Evolutionary conservation across 768 basidiomycete genomes (phyloP), one percentile per base, ranked within the genome.

Genomic region (Daedalea quercina): DNA sequence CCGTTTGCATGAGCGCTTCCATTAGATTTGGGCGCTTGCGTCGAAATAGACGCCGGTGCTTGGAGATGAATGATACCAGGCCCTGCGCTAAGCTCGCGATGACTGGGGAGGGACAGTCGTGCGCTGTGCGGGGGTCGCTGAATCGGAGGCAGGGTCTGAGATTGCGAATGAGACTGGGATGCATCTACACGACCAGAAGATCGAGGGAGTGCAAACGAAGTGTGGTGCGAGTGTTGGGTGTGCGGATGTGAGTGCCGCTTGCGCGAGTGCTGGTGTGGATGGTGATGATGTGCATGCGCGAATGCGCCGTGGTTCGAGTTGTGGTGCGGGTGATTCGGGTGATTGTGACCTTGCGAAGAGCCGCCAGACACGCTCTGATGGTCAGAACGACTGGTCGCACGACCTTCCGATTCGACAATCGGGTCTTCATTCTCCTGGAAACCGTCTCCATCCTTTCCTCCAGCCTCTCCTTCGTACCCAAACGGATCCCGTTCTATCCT

Each of bases 401-500:
- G 22, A 19, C 31, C 24, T 12, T 42, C 40, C 15, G 22, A 33
- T 41, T 44, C 42, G 9, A 41, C 37, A 44, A 19, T 15, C 23
- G 43, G 44, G 23, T 9, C 20, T n/a, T 42, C 35, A 33, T 33
- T 33, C 22, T 52, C 55, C 12, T 56, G 54, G 15, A 37, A 47
- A 9, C 47, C 50, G 48, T 47, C 54, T 42, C 41, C 56, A 8
- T 52, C 51, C 28, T 49, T 47, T 9, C 52, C 48, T 8, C 51
- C 47, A 19, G 51, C 44, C 19, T 58, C 58, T 42, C 52, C 55
- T 45, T 62, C 54, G 53, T 65, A 67, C 15, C 59, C 65, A 34
- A 61, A 65, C 3, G 66, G 67, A 49, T 67, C 67, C 44, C 54
- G 45, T 54, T 73, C 67, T 48, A 71, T 56, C 53, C 70, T 50